Evolutionary conservation across 1,284 basidiomycete genomes (phyloP).

Genomic region (Rhodotorula sp.): DNA sequence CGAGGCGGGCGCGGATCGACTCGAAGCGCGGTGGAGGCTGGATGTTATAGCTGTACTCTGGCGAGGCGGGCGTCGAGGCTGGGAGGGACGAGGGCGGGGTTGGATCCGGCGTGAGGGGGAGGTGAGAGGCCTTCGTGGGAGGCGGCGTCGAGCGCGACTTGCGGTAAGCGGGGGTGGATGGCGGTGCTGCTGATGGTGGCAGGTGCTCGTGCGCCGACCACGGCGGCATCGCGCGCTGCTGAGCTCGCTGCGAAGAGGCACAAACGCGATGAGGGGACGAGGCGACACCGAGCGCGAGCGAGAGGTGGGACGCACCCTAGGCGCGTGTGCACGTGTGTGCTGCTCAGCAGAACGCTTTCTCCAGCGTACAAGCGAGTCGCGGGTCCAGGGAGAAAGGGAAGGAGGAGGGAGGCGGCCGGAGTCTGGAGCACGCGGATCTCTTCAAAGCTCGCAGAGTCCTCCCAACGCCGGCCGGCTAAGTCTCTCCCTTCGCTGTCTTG

Average conservation of each 20-base stretch:
- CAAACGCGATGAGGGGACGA: background rate
- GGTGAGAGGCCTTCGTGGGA: background rate
- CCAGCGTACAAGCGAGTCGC: background rate
- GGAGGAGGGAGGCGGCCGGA: background rate
- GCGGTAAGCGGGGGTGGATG: background rate
- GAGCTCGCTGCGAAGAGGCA: background rate
- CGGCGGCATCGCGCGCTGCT: slow-evolving; percentile 1
- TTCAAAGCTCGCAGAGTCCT: too few relatives aligned
- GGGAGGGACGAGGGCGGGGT: slow-evolving; percentile 26
- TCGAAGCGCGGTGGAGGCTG: background rate
- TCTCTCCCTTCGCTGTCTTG: too few relatives aligned
- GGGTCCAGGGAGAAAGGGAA: background rate
- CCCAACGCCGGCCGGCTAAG: too few relatives aligned
- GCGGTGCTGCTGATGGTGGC: background rate
- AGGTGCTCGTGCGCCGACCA: background rate
- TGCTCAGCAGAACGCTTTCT: background rate
- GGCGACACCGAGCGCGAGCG: background rate
- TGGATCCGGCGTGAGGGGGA: background rate
- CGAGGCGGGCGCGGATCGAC: background rate
- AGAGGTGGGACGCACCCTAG: background rate
- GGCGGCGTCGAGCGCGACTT: background rate
- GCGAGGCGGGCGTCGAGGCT: slow-evolving; percentile 9
- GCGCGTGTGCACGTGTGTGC: background rate
- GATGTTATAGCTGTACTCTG: background rate
- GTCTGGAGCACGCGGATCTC: background rate